These are phyloP conservation scores for Colletotrichum australisinense DNA, from an alignment of 2,329 filamentous ascomycete species.

Conservation along the genomic window DNA sequence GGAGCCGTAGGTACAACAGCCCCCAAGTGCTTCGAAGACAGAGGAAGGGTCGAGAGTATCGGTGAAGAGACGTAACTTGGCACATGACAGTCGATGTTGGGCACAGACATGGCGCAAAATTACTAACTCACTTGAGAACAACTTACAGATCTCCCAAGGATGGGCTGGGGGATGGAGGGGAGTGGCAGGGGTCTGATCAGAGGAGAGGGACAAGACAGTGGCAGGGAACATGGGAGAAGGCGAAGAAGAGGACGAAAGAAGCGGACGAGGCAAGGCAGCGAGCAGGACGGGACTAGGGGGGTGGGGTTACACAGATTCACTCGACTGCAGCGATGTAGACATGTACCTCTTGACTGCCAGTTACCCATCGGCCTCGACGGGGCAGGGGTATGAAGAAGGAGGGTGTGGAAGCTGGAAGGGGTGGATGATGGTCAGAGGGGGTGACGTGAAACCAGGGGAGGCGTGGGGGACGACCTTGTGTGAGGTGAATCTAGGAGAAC, in stretches of 20 bases:
- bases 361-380: not conserved
- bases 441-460: not conserved
- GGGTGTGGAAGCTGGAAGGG: not conserved
- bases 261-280: not conserved
- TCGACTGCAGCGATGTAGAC: not conserved
- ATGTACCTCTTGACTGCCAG: not conserved
- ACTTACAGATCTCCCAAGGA: constrained; percentile 34
- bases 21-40: not conserved
- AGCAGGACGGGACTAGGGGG: constrained; percentile 1
- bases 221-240: constrained; percentile 12
- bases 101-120: constrained; percentile 36
- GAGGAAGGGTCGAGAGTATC: constrained; percentile 32
- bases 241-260: not conserved
- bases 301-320: not conserved
- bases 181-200: constrained; percentile 13
- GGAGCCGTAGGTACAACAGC: constrained; percentile 1
- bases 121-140: constrained; percentile 34
- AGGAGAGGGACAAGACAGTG: constrained; percentile 7
- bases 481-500: not conserved
- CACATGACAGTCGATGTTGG: constrained; percentile 35
- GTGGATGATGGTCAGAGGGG: not conserved
- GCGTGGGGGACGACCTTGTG: not conserved
- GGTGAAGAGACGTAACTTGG: constrained; percentile 36
- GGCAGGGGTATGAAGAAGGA: not conserved
- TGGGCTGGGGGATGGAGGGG: constrained; percentile 20